A percentile compares a stretch with the other conserved stretches of the same genome.
phyloP scores from a whole-genome alignment of 108 stramenopile species.

The Fragilariopsis cylindrus region DNA sequence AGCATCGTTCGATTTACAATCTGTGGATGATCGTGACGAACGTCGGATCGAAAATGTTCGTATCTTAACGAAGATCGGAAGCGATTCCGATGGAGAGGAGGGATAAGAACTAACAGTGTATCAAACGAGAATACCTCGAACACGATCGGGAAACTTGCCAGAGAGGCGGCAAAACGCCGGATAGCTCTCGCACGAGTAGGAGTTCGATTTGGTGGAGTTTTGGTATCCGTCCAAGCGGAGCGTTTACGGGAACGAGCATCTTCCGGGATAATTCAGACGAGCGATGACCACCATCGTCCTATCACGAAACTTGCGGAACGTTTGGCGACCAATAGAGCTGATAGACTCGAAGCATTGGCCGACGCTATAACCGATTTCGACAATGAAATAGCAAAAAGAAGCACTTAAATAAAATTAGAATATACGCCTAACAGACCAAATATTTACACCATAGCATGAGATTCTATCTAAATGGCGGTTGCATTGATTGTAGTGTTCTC shows the following conservation, averaged over 20 bases:
- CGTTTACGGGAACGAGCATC: slow-evolving; percentile 38
- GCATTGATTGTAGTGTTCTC: no score
- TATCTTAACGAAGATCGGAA: slow-evolving; percentile 6
- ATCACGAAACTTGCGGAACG: background rate
- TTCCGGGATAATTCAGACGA: background rate
- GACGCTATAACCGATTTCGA: slow-evolving; percentile 1
- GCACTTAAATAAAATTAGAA: background rate
- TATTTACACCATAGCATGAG: no score
- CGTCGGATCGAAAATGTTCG: slow-evolving; percentile 2
- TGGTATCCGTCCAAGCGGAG: slow-evolving; percentile 30
- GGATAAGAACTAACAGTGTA: background rate
- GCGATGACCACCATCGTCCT: background rate
- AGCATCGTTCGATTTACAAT: slow-evolving; percentile 14
- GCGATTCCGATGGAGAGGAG: background rate
- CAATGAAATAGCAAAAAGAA: slow-evolving; percentile 6
- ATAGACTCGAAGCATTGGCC: slow-evolving; percentile 4
- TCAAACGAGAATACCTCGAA: background rate
- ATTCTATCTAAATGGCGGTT: no score
- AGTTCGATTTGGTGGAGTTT: slow-evolving; percentile 33
- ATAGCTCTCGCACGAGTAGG: slow-evolving; percentile 40
- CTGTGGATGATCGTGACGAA: slow-evolving; percentile 2
- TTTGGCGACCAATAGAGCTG: slow-evolving; percentile 4
- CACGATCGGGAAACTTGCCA: slow-evolving; percentile 18
- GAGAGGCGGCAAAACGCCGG: slow-evolving; percentile 39
- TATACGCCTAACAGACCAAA: background rate